Conservation (phyloP, 2,329 filamentous ascomycete species). For the Hypoxylon sp. region DNA sequence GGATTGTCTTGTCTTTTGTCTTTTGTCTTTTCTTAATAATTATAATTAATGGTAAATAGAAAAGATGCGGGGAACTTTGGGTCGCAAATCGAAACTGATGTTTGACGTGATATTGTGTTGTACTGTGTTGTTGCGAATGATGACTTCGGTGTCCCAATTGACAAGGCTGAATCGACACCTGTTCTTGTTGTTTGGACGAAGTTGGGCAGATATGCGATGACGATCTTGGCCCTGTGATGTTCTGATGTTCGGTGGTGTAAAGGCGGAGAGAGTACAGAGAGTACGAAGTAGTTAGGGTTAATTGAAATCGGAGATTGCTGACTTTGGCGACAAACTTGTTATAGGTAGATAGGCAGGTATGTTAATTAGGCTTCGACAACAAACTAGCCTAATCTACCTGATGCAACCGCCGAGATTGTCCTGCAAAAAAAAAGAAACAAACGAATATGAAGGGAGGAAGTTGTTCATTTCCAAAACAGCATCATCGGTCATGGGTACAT, state of each 20-base stretch:
- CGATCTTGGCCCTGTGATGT: no score
- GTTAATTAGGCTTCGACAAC: no score
- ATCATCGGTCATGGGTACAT: constrained; percentile 25
- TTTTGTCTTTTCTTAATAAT: no score
- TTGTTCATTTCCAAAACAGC: constrained; percentile 16
- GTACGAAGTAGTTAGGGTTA: no score
- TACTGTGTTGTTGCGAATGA: constrained; percentile 21
- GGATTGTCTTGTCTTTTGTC: no score
- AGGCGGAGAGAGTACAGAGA: constrained; percentile 1
- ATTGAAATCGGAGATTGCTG: no score
- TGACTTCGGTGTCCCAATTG: constrained; percentile 17
- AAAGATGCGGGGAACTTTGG: constrained; percentile 8
- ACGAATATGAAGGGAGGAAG: constrained; percentile 18
- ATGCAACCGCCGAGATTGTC: constrained; percentile 13
- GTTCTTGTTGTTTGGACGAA: neutral
- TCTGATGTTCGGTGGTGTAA: constrained; percentile 2
- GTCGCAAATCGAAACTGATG: no score
- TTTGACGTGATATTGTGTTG: no score
- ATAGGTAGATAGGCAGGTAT: no score
- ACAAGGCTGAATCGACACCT: constrained; percentile 7
- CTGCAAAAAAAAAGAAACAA: no score
- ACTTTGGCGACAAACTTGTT: neutral
- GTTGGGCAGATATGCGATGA: constrained; percentile 32
- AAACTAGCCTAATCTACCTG: no score
- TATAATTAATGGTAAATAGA: neutral